Base-by-base conservation (phyloP, 2,329 filamentous ascomycete species). In the Trichocomaceae sp. region DNA sequence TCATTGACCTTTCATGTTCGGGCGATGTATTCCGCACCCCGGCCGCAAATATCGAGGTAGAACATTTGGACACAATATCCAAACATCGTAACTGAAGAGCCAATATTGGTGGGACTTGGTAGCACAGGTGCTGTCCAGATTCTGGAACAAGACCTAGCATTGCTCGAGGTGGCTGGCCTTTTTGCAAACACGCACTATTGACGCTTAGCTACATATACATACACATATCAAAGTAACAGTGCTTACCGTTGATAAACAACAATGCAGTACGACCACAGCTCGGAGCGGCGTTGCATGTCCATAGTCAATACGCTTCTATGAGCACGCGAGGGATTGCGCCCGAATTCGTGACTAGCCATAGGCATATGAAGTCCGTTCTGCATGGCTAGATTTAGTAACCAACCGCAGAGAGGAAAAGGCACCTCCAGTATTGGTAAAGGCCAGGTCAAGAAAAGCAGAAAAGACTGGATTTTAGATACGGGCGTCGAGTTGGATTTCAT, bases 321-420 rank as follows among this genome's bases (percentile, higher is more conserved):
- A 3, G 23, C 15, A 9, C 47, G 54, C 10, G 44, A 26, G 13
- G 33, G 44, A 37, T 66, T 67, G 10, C 54, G 54, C 41, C 66
- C 68, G 50, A 74, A 75, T 26, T 75, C 72, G 51, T 75, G 71
- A 52, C 69, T 71, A 2, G 71, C 70, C 59, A 72, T 67, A 0
- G 72, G 72, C 7, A 74, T 69, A 55, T 75, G 72, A 7, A 74
- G 59, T 0, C 72, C 72, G 48, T 74, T 69, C 57, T 72, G 69
- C 69, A 74, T 75, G 12, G 72, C 72, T 47, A 72, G 64, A 48
- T 75, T 72, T n/a, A 75, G 47, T 12, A 74, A 54, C 50, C 69
- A 63, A 0, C 70, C 72, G 35, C 64, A 66, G 15, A 75, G 51
- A 1, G 70, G 64, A 26, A 72, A 75, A 0, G 63, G 66, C 20